phyloP scores from a whole-genome alignment of 768 basidiomycete genomes.

The Megacollybia marginata region DNA sequence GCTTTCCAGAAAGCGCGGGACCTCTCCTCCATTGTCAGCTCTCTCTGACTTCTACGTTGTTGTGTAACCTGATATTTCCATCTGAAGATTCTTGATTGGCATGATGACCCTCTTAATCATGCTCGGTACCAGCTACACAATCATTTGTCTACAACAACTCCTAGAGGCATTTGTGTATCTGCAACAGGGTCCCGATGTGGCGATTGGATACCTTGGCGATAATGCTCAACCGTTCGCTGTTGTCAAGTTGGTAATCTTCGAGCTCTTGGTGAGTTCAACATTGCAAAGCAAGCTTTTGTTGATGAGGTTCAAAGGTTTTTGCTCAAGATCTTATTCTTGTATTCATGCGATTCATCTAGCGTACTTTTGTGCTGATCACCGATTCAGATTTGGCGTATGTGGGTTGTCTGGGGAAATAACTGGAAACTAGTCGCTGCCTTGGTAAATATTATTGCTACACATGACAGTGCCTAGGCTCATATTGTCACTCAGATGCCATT shows the following conservation, averaged over 20 bases:
- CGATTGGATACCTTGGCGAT: neutral
- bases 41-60: neutral
- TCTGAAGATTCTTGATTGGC: neutral
- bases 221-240: neutral
- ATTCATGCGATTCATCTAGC: neutral
- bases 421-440: neutral
- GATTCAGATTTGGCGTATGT: neutral
- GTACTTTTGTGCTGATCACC: neutral
- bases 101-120: neutral
- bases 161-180: neutral
- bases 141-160: neutral
- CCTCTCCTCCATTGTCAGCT: neutral
- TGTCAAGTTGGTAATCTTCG: neutral
- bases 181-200: neutral
- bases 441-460: neutral
- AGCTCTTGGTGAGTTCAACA: neutral
- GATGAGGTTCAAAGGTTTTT: neutral
- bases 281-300: neutral
- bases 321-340: neutral
- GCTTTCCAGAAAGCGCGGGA: neutral
- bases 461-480: neutral
- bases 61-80: neutral
- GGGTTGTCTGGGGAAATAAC: neutral
- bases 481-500: neutral
- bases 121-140: neutral